Evolutionary conservation across 257 asterid genomes (phyloP), one percentile per base, ranked within the genome.

Genomic region (Solanum virginianum): DNA sequence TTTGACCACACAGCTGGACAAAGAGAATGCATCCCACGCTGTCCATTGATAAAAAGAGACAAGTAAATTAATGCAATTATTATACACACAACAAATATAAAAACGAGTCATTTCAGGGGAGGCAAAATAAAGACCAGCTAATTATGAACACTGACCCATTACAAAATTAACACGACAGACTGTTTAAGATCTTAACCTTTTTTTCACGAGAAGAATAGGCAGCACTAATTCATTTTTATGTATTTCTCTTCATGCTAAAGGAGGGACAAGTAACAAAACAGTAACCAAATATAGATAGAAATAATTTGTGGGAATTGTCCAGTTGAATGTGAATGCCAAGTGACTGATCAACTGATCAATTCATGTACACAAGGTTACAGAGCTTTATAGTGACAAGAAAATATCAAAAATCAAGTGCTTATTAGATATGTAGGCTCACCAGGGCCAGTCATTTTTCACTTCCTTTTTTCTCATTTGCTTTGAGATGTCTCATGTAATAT

Each of bases 1-100:
- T 95, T 95, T 36, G 98, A 96, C 99, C 99, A 96, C 85, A 95
- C 92, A 20, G 99, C 99, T 63, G 99, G 99, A 89, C 99, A 96
- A 80, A 96, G 93, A 22, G 99, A 96, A 93, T 96, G 99, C 96
- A 93, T 84, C 83, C 98, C 97, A 54, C 93, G 94, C 99, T 96
- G 94, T 47, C 66, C 80, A 90, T 85, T 63, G 13, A 87, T 80
- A 41, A 85, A 57, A 75, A 85, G 85, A 82, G 47, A 81, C 43
- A 74, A 51, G 47, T 29, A 59, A 45, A 60, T 66, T 24, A 77
- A 51, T 0, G 24, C 15, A 74, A 3, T 74, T 22, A 47, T 22
- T 47, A 54, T 74, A 49, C 59, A 74, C 59, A 7, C 59, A 11
- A 43, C 54, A 20, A 71, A 71, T 49, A 24, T 24, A 49, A 77